A percentile compares a stretch with the other conserved stretches of the same genome.
phyloP scores from a whole-genome alignment of 768 basidiomycete genomes.

The Clitopilus passeckerianus region DNA sequence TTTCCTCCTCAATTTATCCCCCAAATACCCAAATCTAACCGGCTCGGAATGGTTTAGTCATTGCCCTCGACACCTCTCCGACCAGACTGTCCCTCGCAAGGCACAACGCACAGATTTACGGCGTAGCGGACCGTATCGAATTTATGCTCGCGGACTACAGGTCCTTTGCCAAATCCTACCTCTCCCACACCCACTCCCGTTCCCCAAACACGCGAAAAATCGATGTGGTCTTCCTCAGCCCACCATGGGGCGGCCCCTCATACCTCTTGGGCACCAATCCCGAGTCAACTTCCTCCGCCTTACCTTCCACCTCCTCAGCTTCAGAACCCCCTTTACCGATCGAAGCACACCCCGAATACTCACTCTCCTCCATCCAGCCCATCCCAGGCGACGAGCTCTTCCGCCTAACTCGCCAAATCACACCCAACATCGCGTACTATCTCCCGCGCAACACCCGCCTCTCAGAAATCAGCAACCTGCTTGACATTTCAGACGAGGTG shows the following conservation, averaged over 20 bases:
- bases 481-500: neutral
- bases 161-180: slow-evolving; percentile 62
- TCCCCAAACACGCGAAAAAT: slow-evolving; percentile 45
- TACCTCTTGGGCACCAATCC: slow-evolving; percentile 46
- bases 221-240: slow-evolving; percentile 89
- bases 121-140: slow-evolving; percentile 92
- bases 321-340: neutral
- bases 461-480: slow-evolving; percentile 55
- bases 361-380: slow-evolving; percentile 69
- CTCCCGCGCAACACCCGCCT: slow-evolving; percentile 80
- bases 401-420: slow-evolving; percentile 61
- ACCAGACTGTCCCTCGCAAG: slow-evolving; percentile 84
- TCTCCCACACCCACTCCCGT: slow-evolving; percentile 19
- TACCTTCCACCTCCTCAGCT: neutral
- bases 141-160: slow-evolving; percentile 88
- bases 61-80: slow-evolving; percentile 86
- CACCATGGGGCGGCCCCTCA: slow-evolving; percentile 91
- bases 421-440: slow-evolving; percentile 83
- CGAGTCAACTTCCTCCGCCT: slow-evolving; percentile 3
- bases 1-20: neutral
- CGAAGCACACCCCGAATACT: slow-evolving; percentile 50
- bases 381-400: slow-evolving; percentile 85
- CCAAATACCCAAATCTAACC: neutral
- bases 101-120: slow-evolving; percentile 92
- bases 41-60: slow-evolving; percentile 47